These are phyloP conservation scores for Sporisorium iseilematis-ciliati DNA, from an alignment of 1,284 basidiomycete species.

Conservation along the genomic window DNA sequence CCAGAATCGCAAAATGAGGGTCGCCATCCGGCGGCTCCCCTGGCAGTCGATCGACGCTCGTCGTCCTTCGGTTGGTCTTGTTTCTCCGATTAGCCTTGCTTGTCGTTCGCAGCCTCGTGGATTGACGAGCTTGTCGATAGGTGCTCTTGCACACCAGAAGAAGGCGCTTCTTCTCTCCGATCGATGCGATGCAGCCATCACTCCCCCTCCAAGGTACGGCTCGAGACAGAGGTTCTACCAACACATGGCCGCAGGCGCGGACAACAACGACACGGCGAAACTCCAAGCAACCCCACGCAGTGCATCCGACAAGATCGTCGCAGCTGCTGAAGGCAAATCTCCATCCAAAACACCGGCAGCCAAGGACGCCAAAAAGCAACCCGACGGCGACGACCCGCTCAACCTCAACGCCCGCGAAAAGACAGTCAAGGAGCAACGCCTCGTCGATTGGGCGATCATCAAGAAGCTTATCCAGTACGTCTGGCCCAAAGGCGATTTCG, in stretches of 20 bases:
- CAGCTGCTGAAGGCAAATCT: conserved; percentile 5
- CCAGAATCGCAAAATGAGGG: conserved; percentile 32
- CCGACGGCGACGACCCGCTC: conserved; percentile 58
- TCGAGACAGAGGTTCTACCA: conserved; percentile 14
- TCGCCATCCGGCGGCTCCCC: conserved; percentile 42
- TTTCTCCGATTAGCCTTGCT: conserved; percentile 12
- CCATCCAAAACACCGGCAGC: conserved; percentile 1
- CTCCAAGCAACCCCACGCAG: conserved; percentile 3
- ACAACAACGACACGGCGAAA: background rate
- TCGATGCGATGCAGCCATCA: background rate
- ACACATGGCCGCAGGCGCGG: conserved; percentile 29
- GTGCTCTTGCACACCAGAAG: background rate
- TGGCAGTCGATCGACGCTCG: conserved; percentile 26
- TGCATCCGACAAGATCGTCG: conserved; percentile 26
- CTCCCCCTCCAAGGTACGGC: background rate
- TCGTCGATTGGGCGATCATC: conserved; percentile 74
- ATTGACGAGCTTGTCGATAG: conserved; percentile 17
- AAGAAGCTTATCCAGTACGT: conserved; percentile 74
- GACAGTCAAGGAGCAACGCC: conserved; percentile 56
- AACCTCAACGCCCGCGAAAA: conserved; percentile 49
- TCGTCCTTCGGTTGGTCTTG: conserved; percentile 15
- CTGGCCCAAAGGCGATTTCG: conserved; percentile 74
- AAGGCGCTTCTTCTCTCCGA: background rate
- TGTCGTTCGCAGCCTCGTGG: conserved; percentile 14
- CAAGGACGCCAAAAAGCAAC: conserved; percentile 22